Evolutionary conservation across 495 filamentous ascomycete genomes (phyloP).

Genomic region (Xylaria bambusicola): DNA sequence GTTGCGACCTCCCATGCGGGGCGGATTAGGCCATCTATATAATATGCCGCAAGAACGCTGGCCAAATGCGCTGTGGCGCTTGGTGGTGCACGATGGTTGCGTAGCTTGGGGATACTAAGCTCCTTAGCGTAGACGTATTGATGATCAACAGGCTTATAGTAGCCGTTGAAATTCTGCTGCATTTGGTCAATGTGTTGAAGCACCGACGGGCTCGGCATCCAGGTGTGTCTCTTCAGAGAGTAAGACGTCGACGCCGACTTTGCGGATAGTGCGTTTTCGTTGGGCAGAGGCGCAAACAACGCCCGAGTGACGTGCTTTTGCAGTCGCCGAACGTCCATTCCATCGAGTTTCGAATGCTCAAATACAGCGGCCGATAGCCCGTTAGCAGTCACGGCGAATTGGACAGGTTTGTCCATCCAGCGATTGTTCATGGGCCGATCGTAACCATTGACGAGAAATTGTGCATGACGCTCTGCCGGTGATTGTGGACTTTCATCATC

Average conservation of each 20-base stretch:
- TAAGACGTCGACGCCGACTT: neutral
- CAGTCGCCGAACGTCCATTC: neutral
- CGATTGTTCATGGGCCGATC: slow-evolving; percentile 25
- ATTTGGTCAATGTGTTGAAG: neutral
- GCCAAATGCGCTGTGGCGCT: neutral
- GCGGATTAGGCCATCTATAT: neutral
- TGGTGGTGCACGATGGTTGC: neutral
- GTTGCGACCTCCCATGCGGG: neutral
- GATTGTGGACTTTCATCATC: neutral
- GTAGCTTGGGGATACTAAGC: neutral
- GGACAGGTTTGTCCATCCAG: slow-evolving; percentile 43
- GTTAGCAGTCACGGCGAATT: slow-evolving; percentile 39
- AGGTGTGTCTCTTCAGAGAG: neutral
- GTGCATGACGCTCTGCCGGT: neutral
- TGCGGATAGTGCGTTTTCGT: too few relatives aligned
- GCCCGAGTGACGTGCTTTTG: neutral
- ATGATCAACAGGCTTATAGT: neutral
- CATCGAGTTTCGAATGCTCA: slow-evolving; percentile 41
- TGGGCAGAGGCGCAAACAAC: neutral
- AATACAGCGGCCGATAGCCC: slow-evolving; percentile 33
- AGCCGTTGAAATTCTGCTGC: neutral
- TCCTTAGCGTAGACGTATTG: neutral
- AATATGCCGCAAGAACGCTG: neutral
- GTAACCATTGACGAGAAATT: neutral
- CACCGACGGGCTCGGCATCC: neutral